These are phyloP conservation scores for Diplodia scrobiculata DNA, from an alignment of 2,329 filamentous ascomycete species.

Conservation along the genomic window DNA sequence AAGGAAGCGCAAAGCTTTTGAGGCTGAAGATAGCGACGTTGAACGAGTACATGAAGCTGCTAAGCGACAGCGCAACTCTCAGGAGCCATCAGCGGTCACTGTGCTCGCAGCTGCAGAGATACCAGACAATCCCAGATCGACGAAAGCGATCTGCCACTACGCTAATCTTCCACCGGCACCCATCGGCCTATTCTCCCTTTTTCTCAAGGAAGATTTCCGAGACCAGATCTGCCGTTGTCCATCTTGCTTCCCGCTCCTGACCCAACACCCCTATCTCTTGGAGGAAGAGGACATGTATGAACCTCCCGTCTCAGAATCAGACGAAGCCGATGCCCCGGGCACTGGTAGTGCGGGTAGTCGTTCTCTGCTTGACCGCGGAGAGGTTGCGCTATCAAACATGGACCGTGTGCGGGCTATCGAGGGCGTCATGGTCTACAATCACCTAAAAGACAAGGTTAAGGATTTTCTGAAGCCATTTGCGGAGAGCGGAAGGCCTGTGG, in stretches of 20 bases:
- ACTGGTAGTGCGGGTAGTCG: slow-evolving; percentile 67
- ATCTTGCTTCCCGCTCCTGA: slow-evolving; percentile 74
- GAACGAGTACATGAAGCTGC: slow-evolving; percentile 6
- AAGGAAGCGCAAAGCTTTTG: slow-evolving; percentile 53
- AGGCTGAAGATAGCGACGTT: slow-evolving; percentile 32
- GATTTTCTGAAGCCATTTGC: slow-evolving; percentile 92
- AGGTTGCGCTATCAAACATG: slow-evolving; percentile 86
- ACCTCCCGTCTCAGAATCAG: slow-evolving; percentile 71
- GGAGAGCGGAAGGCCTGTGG: slow-evolving; percentile 82
- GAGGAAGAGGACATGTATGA: slow-evolving; percentile 96
- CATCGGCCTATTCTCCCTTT: slow-evolving; percentile 71
- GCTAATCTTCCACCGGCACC: slow-evolving; percentile 48
- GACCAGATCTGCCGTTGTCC: slow-evolving; percentile 78
- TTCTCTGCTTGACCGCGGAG: slow-evolving; percentile 84
- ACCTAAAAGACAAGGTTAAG: slow-evolving; percentile 94
- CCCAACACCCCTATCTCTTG: slow-evolving; percentile 74
- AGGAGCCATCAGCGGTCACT: slow-evolving; percentile 30
- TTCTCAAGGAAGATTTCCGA: slow-evolving; percentile 78
- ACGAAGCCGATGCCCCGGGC: slow-evolving; percentile 55
- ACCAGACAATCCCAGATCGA: slow-evolving; percentile 42
- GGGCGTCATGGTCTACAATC: slow-evolving; percentile 97
- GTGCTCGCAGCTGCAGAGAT: slow-evolving; percentile 27
- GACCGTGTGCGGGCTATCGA: slow-evolving; percentile 91
- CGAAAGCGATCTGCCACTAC: slow-evolving; percentile 36
- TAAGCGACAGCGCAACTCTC: slow-evolving; percentile 28